Base-by-base conservation (phyloP, 148 eudicot species). In the Cornus controversa region DNA sequence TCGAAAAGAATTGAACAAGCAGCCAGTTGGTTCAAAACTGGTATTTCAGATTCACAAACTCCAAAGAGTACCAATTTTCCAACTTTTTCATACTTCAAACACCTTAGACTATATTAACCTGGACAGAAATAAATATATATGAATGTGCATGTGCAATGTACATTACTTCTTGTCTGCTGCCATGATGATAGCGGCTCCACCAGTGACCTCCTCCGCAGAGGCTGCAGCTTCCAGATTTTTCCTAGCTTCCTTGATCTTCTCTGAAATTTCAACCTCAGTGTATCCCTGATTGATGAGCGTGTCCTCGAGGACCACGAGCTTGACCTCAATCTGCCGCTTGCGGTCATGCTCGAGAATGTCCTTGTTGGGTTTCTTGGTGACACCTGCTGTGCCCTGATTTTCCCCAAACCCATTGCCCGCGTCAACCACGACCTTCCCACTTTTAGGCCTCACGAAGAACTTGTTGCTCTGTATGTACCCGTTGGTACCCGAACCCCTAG, bases 321-420 rank as follows among this genome's bases (percentile, higher is more conserved):
- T 93, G 66, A 96, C 91, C 88, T 96, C 85, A n/a, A 93, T 89
- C 83, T 91, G 98, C 72, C 99, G 86, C 88, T 93, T 96, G 2
- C 99, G 98, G 65, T 96, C 99, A 54, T 96, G 99, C 78, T 96
- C 99, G 13, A 96, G 77, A 15, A 96, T 93, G 16, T 93, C 98
- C 74, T 84, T 84, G 62, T 93, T 93, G 16, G 98, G 83, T 75
- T 88, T 90, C 78, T 87, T 88, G 34, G 80, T 58, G 16, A 93
- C 72, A 3, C 98, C 99, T 3, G 83, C 96, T 13, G 85, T 89
- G 10, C 97, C 99, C 70, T 95, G 94, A 57, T 87, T 92, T 63
- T 82, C 78, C 23, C 73, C 94, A 68, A 77, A 91, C 15, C 90
- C 93, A 77, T 81, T 88, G 66, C 74, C 81, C 45, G 45, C 45